These are phyloP conservation scores for Penicillium sp. DNA, from an alignment of 2,329 filamentous ascomycete genomes.

Conservation along the genomic window DNA sequence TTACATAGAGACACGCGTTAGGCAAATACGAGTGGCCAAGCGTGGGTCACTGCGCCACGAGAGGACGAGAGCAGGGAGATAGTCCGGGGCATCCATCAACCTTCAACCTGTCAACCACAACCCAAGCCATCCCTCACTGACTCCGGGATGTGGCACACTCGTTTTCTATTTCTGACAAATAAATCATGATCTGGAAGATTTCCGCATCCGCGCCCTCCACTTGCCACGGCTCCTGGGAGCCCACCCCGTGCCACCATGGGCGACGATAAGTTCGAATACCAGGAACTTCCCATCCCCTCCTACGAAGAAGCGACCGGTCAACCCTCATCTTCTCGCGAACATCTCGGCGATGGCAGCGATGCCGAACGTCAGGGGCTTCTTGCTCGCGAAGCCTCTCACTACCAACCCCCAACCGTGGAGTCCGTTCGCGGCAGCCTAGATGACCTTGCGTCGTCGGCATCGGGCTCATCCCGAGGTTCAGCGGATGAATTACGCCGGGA, in stretches of 20 bases:
- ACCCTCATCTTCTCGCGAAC: conserved; percentile 23
- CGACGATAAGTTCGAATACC: conserved; percentile 60
- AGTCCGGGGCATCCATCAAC: conserved; percentile 1
- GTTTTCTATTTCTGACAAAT: conserved; percentile 23
- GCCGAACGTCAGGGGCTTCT: conserved; percentile 38
- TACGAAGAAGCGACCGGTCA: conserved; percentile 70
- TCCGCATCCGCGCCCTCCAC: conserved; percentile 28
- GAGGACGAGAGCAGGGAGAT: neutral
- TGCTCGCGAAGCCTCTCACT: conserved; percentile 51
- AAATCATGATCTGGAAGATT: conserved; percentile 43
- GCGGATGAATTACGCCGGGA: conserved; percentile 70
- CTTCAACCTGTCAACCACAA: neutral
- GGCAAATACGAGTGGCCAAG: neutral
- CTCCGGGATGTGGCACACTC: conserved; percentile 34
- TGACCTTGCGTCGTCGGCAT: conserved; percentile 55
- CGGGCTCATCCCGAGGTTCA: conserved; percentile 55
- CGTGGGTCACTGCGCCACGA: conserved; percentile 10
- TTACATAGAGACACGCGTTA: neutral
- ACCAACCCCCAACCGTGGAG: conserved; percentile 80
- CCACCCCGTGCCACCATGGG: conserved; percentile 38
- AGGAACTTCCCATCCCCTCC: conserved; percentile 71
- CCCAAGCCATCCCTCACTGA: neutral
- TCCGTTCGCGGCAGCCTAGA: conserved; percentile 68
- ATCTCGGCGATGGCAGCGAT: conserved; percentile 44
- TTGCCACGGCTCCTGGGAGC: conserved; percentile 35